Evolutionary conservation across 352 stramenopile species (phyloP), one percentile per base, ranked within the genome.

Genomic region (Globisporangium spinosum): DNA sequence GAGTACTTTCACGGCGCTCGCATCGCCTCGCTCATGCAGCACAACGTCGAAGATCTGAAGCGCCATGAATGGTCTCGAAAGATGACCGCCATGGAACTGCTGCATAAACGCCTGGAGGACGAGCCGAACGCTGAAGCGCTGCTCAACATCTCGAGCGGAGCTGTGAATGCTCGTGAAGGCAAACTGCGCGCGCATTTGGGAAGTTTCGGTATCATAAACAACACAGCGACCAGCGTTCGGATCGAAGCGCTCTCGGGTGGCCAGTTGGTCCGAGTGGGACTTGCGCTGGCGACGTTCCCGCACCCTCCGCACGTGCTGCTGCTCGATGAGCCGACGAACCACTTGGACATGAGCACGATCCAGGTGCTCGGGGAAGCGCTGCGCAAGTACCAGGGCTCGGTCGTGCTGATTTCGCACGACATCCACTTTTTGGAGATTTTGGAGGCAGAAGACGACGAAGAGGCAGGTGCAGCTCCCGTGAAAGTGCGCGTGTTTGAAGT

Each of bases 271-370:
- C 77, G 79, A 4, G 75, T 82, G 5, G 77, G 77, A 3, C 56
- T 90, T 10, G 80, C 80, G 10, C 81, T 64, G 60, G 70, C 82
- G 23, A 90, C 78, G 40, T 85, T 80, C 34, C 93, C 92, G 15
- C 90, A 98, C 67, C 71, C 98, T 0, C 91, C 91, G 6, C 96
- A 98, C 69, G 75, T 97, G 25, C 75, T 98, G 35, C 74, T 98
- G 17, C 78, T 98, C 23, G 91, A 98, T 79, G 92, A 98, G 60
- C 93, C 94, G 9, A 98, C 92, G 22, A 98, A 96, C 64, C 85
- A 94, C 69, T 87, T 97, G 63, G 94, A 98, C 75, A 98, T 98
- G 89, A 80, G 76, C 65, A 90, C 83, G 49, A 91, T 96, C 56
- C 77, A 97, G 23, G 77, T 90, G 58, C 55, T 97, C 3, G 76